Evolutionary conservation across 2,329 filamentous ascomycete species (phyloP).

Genomic region (Clarireedia hainanense): DNA sequence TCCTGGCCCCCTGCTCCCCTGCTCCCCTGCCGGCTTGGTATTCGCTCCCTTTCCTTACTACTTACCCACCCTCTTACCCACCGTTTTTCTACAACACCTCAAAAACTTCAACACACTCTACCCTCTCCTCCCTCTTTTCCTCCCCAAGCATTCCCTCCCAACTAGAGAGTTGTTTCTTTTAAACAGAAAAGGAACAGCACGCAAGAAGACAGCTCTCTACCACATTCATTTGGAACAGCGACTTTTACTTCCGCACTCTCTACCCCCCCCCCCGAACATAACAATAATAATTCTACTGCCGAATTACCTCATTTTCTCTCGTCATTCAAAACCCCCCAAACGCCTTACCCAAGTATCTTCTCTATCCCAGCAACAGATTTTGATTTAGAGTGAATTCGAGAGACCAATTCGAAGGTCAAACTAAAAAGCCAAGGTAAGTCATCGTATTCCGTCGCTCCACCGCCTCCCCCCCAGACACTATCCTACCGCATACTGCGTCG

Average conservation of each 20-base stretch:
- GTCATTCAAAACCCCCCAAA: conserved; percentile 4
- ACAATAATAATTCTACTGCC: conserved; percentile 6
- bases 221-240: conserved; percentile 32
- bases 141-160: conserved; percentile 26
- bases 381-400: neutral
- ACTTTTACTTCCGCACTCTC: neutral
- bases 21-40: neutral
- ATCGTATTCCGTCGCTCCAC: no score
- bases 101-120: neutral
- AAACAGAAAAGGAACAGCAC: neutral
- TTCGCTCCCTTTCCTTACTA: neutral
- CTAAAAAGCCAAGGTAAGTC: conserved; percentile 19
- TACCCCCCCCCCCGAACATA: no score
- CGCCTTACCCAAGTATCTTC: conserved; percentile 8
- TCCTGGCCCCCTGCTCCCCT: no score
- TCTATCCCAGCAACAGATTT: conserved; percentile 1
- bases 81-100: conserved; percentile 8
- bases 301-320: conserved; percentile 1
- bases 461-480: no score
- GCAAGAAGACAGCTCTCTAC: conserved; percentile 24
- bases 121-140: neutral
- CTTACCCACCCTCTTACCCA: neutral
- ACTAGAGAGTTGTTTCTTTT: conserved; percentile 24
- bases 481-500: neutral
- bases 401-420: conserved; percentile 4